phyloP scores from a whole-genome alignment of 805 yeast species.

The Saccharomycopsis selenospora region DNA sequence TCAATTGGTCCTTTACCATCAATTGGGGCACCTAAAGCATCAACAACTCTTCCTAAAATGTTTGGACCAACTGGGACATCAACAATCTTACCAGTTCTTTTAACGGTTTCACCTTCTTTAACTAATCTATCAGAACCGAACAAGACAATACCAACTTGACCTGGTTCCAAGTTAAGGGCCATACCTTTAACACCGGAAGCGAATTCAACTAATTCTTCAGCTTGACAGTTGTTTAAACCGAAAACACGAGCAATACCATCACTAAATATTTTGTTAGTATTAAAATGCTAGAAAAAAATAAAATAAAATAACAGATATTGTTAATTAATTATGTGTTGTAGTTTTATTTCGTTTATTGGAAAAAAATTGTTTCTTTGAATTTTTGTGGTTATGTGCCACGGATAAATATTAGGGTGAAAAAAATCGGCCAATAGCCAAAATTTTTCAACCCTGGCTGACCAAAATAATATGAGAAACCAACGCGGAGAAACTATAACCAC shows the following conservation, averaged over 20 bases:
- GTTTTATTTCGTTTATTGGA: not conserved
- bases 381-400: not conserved
- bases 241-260: slow-evolving; percentile 99
- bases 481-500: no score
- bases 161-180: slow-evolving; percentile 99
- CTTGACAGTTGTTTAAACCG: slow-evolving; percentile 99
- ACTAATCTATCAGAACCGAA: slow-evolving; percentile 99
- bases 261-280: slow-evolving; percentile 47
- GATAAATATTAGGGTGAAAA: not conserved
- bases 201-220: slow-evolving; percentile 99
- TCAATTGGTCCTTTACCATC: slow-evolving; percentile 99
- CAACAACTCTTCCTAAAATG: slow-evolving; percentile 98
- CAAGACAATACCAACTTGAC: slow-evolving; percentile 99
- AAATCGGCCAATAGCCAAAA: no score
- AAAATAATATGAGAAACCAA: no score
- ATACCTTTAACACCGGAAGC: slow-evolving; percentile 99
- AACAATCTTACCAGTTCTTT: slow-evolving; percentile 99
- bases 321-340: not conserved
- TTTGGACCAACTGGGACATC: slow-evolving; percentile 99
- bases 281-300: not conserved
- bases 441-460: no score
- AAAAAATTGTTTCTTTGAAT: not conserved
- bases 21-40: slow-evolving; percentile 98
- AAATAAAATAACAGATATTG: not conserved
- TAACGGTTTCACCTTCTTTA: slow-evolving; percentile 99